Evolutionary conservation across 768 basidiomycete species (phyloP), one percentile per base, ranked within the genome.

Genomic region (Chalciporus pseudorubinellus): DNA sequence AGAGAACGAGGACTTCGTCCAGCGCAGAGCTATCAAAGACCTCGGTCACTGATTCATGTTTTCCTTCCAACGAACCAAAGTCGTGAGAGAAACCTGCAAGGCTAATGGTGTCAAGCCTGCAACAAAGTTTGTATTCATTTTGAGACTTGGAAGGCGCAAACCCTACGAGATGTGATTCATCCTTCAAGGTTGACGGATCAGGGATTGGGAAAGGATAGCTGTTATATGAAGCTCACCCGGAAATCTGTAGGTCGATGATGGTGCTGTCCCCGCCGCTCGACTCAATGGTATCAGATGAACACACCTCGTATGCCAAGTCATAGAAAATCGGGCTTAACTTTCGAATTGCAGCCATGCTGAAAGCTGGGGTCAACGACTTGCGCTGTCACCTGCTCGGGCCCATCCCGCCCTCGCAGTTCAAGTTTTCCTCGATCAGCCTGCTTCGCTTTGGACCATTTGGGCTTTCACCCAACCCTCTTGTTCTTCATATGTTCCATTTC

Each of bases 21-120:
- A 74, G 26, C 5, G 66, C 39, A 6, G 67, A 70, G 0, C 67
- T 61, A 14, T 75, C 72, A 24, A 80, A 77, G 2, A 70, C 67
- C 5, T 74, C 68, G 3, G 72, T 67, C 16, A 82, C 70, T 3
- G 68, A 55, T 4, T 76, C 69, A 24, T 61, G 62, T 48, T 77
- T 72, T 6, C 81, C 81, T 14, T 78, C 74, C 5, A 84, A 69
- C 0, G 77, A 64, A 13, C 74, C 74, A 53, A 85, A 85, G 58
- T 82, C 70, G 56, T 84, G 77, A 5, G 78, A 77, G 50, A 84
- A 84, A 0, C 81, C 80, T 7, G 79, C 80, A 28, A 83, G 77
- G 12, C 83, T 81, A 45, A 84, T 71, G 1, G 71, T 75, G 57
- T 85, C 83, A 3, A 84, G 67, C 11, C 81, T 82, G n/a, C 6